phyloP scores from a whole-genome alignment of 768 basidiomycete species.

The Dendrothele bispora region DNA sequence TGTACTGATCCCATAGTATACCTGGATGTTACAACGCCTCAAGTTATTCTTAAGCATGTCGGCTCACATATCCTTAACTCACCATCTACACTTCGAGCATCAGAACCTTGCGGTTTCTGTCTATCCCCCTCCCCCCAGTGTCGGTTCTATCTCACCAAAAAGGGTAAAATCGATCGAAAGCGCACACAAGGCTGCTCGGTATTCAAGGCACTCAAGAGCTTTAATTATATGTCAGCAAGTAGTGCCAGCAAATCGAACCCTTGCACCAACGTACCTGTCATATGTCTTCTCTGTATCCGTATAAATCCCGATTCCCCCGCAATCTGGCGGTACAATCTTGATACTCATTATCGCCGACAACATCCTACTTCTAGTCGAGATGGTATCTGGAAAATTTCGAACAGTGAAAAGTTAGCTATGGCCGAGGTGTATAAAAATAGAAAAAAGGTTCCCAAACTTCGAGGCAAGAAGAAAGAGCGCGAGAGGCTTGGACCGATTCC shows the following conservation, averaged over 20 bases:
- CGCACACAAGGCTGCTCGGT: neutral
- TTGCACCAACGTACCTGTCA: conserved; percentile 4
- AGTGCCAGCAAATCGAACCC: neutral
- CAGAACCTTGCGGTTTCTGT: conserved; percentile 1
- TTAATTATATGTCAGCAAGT: neutral
- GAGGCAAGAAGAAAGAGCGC: too few relatives aligned
- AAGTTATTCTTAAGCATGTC: conserved; percentile 25
- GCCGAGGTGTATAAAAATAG: too few relatives aligned
- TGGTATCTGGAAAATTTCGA: too few relatives aligned
- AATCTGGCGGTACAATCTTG: conserved; percentile 4
- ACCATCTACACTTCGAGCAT: conserved; percentile 7
- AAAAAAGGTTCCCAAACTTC: too few relatives aligned
- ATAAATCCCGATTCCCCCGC: conserved; percentile 8
- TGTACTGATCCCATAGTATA: conserved; percentile 11
- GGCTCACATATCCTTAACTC: conserved; percentile 26
- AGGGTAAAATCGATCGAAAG: neutral
- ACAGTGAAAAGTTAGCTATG: too few relatives aligned
- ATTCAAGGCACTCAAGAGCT: neutral
- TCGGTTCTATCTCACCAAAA: neutral
- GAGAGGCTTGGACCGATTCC: too few relatives aligned
- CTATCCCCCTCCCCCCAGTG: neutral
- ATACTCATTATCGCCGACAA: neutral
- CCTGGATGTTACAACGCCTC: conserved; percentile 15
- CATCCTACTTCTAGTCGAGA: too few relatives aligned
- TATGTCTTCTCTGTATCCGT: neutral